A percentile compares a stretch with the other conserved stretches of the same genome.
Conservation (phyloP, 2,329 filamentous ascomycete species). For the Zymoseptoria crescenta region DNA sequence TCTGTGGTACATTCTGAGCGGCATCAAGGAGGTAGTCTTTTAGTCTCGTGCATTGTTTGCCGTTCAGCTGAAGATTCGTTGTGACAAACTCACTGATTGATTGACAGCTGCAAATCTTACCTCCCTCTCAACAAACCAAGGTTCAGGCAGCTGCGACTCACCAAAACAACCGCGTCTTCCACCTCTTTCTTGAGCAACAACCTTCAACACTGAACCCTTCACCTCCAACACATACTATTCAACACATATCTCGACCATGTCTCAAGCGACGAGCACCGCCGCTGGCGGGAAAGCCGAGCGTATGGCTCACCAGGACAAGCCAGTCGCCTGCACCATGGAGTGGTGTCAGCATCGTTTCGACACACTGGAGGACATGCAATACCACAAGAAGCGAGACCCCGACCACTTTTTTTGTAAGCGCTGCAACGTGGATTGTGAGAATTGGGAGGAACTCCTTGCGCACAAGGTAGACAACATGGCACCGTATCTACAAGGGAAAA, state of each 20-base stretch:
- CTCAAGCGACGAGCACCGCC: background rate
- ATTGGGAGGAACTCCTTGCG: slow-evolving; percentile 25
- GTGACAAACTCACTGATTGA: background rate
- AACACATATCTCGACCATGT: background rate
- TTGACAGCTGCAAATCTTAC: background rate
- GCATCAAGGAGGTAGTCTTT: too few relatives aligned
- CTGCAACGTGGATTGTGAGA: slow-evolving; percentile 33
- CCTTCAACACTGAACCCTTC: background rate
- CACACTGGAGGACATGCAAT: slow-evolving; percentile 39
- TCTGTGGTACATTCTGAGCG: too few relatives aligned
- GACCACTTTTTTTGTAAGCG: slow-evolving; percentile 40
- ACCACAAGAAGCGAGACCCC: slow-evolving; percentile 42
- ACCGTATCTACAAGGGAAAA: slow-evolving; percentile 16
- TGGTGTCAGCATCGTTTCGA: slow-evolving; percentile 42
- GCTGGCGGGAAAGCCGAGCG: background rate
- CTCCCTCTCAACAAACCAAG: background rate
- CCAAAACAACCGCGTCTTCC: background rate
- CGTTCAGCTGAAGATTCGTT: too few relatives aligned
- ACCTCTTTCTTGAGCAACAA: background rate
- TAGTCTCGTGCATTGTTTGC: too few relatives aligned
- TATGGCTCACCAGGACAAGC: slow-evolving; percentile 8
- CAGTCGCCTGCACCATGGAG: slow-evolving; percentile 36
- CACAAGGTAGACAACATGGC: slow-evolving; percentile 32
- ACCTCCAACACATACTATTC: background rate
- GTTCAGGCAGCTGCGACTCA: background rate